These are phyloP conservation scores for Cercospora zeae-maydis DNA, from an alignment of 2,329 filamentous ascomycete genomes.

Conservation along the genomic window DNA sequence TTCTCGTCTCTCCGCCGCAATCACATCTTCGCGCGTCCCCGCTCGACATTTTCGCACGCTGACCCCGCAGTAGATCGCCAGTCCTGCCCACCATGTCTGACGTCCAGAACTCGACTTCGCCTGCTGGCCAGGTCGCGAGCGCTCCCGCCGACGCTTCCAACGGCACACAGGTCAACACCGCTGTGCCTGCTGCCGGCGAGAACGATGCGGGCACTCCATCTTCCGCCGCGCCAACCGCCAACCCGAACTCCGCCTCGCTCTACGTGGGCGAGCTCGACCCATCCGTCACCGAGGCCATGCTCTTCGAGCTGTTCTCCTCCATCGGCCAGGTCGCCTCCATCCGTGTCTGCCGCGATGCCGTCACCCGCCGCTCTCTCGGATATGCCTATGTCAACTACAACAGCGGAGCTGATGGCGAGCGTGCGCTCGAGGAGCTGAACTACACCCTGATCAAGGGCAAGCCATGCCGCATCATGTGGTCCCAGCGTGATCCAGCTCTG, in stretches of 20 bases:
- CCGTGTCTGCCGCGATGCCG: constrained; percentile 97
- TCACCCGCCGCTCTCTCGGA: constrained; percentile 95
- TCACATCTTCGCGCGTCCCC: not conserved
- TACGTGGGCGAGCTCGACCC: constrained; percentile 98
- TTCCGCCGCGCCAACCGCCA: constrained; percentile 62
- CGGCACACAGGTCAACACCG: constrained; percentile 66
- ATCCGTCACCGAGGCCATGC: constrained; percentile 98
- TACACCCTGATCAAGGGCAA: constrained; percentile 99
- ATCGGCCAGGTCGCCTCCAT: constrained; percentile 98
- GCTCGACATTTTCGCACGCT: constrained; percentile 9
- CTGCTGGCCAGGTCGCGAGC: constrained; percentile 66
- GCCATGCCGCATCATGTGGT: constrained; percentile 99
- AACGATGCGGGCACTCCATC: constrained; percentile 66
- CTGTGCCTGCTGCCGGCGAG: constrained; percentile 59
- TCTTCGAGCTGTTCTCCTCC: constrained; percentile 99
- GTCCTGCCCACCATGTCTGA: constrained; percentile 37
- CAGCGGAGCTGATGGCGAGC: constrained; percentile 91
- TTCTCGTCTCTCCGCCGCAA: not conserved
- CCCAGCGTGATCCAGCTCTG: constrained; percentile 95
- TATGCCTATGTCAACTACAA: constrained; percentile 99
- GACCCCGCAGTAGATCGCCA: constrained; percentile 13
- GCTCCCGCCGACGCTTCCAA: constrained; percentile 62
- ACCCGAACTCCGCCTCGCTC: constrained; percentile 93
- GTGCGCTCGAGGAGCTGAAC: constrained; percentile 98
- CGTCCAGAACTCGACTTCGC: constrained; percentile 47